phyloP scores from a whole-genome alignment of 2,329 filamentous ascomycete species.

The Diaporthe vaccinii region DNA sequence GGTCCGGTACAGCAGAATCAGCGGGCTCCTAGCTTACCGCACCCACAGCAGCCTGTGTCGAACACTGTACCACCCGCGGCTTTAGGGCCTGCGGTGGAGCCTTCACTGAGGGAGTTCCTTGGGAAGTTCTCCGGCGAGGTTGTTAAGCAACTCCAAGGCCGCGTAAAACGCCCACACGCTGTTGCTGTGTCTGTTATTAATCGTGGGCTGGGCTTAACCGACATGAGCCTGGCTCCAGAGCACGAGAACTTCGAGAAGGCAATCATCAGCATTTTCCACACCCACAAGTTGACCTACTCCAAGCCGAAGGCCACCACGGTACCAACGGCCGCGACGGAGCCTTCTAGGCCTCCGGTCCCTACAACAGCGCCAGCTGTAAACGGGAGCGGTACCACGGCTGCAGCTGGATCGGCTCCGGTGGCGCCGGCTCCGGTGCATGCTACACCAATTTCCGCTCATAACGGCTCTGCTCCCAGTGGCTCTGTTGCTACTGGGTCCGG shows the following conservation, averaged over 20 bases:
- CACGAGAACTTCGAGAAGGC: conserved; percentile 63
- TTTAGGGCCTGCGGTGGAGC: conserved; percentile 56
- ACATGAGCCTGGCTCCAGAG: conserved; percentile 54
- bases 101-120: conserved; percentile 57
- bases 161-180: conserved; percentile 58
- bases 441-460: background rate
- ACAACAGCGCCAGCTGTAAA: background rate
- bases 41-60: conserved; percentile 18
- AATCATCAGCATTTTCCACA: conserved; percentile 59
- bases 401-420: background rate
- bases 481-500: background rate
- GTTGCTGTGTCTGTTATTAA: conserved; percentile 68
- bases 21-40: conserved; percentile 20
- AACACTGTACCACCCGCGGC: conserved; percentile 29
- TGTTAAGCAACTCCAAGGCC: conserved; percentile 59
- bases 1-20: conserved; percentile 20
- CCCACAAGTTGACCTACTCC: conserved; percentile 43
- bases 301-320: conserved; percentile 26
- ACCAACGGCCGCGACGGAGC: conserved; percentile 39
- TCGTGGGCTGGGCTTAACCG: conserved; percentile 63
- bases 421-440: background rate
- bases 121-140: conserved; percentile 62
- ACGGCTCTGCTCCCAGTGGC: background rate
- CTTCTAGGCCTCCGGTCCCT: background rate
- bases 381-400: background rate